Evolutionary conservation across 1,284 basidiomycete species (phyloP), one percentile per base, ranked within the genome.

Genomic region (Vanrija humicola): DNA sequence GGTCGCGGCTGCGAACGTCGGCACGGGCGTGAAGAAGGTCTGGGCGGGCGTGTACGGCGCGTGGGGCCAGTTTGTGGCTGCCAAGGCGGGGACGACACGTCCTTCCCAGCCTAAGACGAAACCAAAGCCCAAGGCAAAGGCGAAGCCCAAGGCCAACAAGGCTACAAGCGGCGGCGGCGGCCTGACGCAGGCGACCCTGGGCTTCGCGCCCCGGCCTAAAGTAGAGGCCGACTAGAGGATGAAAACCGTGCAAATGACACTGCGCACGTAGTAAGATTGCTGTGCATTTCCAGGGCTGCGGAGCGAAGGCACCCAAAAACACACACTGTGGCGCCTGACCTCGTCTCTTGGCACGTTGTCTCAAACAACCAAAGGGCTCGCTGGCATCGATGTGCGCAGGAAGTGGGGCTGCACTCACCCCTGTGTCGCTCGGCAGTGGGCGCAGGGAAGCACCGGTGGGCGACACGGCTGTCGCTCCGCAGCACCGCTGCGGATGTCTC

Each of bases 1-100:
- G 19, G 69, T 73, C 0, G 66, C 66, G 42, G 48, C 50, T 6
- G 68, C 69, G 3, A 75, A 75, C 44, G 65, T 78, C n/a, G 74
- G 74, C 0, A 77, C 75, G 10, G 76, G 76, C 3, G 73, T 75
- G 16, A 76, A 76, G 59, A 77, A 77, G 54, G 69, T 74, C 12
- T 75, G 75, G 73, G 66, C 65, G 7, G 67, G 66, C 43, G 57
- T 76, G 14, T 75, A 70, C 34, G 69, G 69, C 0, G 39, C 49
- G 5, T 73, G 68, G 69, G 69, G 68, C 2, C 48, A 28, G 12
- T 69, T 70, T 54, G 68, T 46, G 26, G 25, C 14, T 3, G 42
- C 28, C 5, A 54, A 48, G 48, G 38, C 46, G 8, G 25, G 8
- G 10, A 19, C 21, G 21, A 23, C 21, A 23, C 21, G 21, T 2